Conservation (phyloP, 75 land plant genomes). For the Pinus tabuliformis region DNA sequence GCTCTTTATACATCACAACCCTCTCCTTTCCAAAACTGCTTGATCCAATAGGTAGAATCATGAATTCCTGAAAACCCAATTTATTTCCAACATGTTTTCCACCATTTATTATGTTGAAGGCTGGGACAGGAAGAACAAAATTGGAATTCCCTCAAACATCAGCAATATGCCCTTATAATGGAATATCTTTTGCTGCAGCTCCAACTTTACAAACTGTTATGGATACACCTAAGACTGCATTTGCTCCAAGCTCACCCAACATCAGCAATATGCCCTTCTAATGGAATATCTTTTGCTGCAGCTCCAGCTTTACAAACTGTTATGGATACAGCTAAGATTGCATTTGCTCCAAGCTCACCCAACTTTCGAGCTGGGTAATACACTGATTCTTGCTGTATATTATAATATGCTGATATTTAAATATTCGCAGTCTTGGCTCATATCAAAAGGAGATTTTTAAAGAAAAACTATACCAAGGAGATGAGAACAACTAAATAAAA, state of each 20-base stretch:
- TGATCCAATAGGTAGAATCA: too few species aligned
- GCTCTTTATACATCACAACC: conserved; percentile 62
- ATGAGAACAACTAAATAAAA: too few species aligned
- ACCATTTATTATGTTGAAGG: conserved; percentile 90
- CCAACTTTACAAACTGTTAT: conserved; percentile 99
- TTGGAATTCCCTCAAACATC: conserved; percentile 81
- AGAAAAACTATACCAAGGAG: too few species aligned
- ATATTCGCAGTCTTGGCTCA: too few species aligned
- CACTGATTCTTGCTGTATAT: too few species aligned
- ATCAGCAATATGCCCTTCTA: conserved; percentile 93
- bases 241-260: conserved; percentile 96
- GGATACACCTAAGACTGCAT: conserved; percentile 96
- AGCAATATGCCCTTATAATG: conserved; percentile 90
- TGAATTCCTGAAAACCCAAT: conserved; percentile 70
- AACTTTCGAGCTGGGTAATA: conserved; percentile 13
- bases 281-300: conserved; percentile 94
- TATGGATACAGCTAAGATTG: conserved; percentile 95
- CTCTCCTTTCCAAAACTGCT: conserved; percentile 59
- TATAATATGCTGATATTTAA: too few species aligned
- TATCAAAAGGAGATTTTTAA: too few species aligned
- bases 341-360: conserved; percentile 98
- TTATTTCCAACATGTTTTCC: conserved; percentile 97
- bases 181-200: conserved; percentile 96
- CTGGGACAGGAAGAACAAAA: conserved; percentile 85
- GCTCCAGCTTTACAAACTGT: conserved; percentile 99